Evolutionary conservation across 1,284 basidiomycete genomes (phyloP).

Genomic region (Anthracocystis setariae): DNA sequence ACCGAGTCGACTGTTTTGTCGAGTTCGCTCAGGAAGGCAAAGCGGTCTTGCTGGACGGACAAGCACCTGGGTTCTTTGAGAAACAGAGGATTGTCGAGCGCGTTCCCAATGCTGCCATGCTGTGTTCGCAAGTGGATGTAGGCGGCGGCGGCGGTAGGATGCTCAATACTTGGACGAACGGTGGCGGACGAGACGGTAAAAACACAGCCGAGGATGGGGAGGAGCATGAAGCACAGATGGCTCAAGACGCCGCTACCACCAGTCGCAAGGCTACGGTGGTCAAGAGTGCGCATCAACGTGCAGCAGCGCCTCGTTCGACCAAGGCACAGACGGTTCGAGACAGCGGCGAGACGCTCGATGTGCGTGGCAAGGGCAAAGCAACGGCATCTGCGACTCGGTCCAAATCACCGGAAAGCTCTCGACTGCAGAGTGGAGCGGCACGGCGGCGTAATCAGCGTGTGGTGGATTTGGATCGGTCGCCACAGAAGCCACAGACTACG

Average conservation of each 20-base stretch:
- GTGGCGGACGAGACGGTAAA: background rate
- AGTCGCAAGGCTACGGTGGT: conserved; percentile 20
- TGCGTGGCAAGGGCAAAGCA: background rate
- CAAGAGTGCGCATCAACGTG: conserved; percentile 26
- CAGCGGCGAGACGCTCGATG: background rate
- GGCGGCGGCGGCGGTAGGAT: background rate
- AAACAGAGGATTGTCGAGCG: conserved; percentile 71
- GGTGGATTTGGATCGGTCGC: conserved; percentile 37
- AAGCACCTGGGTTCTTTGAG: conserved; percentile 80
- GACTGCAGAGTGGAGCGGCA: conserved; percentile 6
- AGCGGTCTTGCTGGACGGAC: conserved; percentile 75
- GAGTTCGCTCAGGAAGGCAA: conserved; percentile 84
- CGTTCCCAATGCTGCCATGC: conserved; percentile 15
- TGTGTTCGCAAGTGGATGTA: conserved; percentile 1
- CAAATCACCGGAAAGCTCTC: background rate
- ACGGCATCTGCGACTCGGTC: conserved; percentile 13
- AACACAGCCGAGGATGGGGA: background rate
- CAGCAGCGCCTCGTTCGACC: conserved; percentile 1
- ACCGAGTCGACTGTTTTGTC: conserved; percentile 81
- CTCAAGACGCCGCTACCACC: conserved; percentile 26
- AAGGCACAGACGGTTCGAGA: conserved; percentile 7
- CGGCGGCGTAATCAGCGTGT: conserved; percentile 39
- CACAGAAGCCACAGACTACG: conserved; percentile 23
- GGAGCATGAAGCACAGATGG: conserved; percentile 32
- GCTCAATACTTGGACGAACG: background rate